Base-by-base conservation (phyloP, 1,284 basidiomycete species). In the Mycena sp. region DNA sequence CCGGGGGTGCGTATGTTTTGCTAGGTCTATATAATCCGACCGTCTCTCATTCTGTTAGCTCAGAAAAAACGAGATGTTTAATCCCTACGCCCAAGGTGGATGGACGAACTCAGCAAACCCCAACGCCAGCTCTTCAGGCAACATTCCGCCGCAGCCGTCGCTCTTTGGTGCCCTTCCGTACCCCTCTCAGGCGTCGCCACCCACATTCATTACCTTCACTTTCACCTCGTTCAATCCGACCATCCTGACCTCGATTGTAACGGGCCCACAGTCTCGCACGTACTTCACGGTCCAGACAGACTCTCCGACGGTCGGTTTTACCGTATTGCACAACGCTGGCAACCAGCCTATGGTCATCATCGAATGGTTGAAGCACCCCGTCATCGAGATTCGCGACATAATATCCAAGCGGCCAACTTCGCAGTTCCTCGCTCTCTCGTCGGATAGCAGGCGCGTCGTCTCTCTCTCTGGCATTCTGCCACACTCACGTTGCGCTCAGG, bases 111-210 rank as follows among this genome's bases (percentile, higher is more conserved):
- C 52, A 12, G 40, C 28, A 43, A 40, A 54, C 41, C 51, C 60
- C 14, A 37, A 52, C 35, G 43, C 58, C 19, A 21, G 41, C 14
- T 30, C 43, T n/a, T 45, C 48, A 28, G 25, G 46, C n/a, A 35
- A 12, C 28, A 44, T 16, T 12, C 38, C 14, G 2, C 56, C 45
- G 1, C 56, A 59, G 26, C 62, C 62, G 4, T 59, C 62, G 2
- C 48, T 64, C 23, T 59, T 54, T 17, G 62, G 62, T 37, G 62
- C 57, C 14, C 51, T 64, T 2, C 62, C 62, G 6, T 64, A 59
- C n/a, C 56, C 62, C 14, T 30, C 37, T 4, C 26, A 23, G 1
- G 6, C 37, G 2, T n/a, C 44, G 2, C 16, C 45, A n/a, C 19
- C 41, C 17, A 62, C 49, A 6, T 49, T 58, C 35, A 16, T 55